Conservation (phyloP, 352 stramenopile genomes). For the Phytophthora citricola region DNA sequence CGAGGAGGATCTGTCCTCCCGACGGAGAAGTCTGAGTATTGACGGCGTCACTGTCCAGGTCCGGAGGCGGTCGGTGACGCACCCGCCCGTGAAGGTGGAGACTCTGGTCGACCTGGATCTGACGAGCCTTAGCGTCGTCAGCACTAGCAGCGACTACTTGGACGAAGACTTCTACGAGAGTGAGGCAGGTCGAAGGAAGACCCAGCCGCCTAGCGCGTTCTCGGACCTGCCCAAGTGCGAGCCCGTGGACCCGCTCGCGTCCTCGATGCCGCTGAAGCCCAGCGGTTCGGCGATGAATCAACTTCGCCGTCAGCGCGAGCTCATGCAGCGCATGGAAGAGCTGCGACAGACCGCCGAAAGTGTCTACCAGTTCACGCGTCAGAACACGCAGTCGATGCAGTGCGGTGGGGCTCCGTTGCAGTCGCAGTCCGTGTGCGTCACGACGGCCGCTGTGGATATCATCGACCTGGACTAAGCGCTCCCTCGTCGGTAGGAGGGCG, state of each 20-base stretch:
- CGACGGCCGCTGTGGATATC: constrained; percentile 7
- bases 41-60: not conserved
- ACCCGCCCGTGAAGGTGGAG: constrained; percentile 20
- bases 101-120: constrained; percentile 23
- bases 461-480: constrained; percentile 23
- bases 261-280: constrained; percentile 28
- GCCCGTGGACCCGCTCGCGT: constrained; percentile 18
- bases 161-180: constrained; percentile 26
- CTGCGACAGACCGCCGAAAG: constrained; percentile 41
- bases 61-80: constrained; percentile 30
- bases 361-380: constrained; percentile 37
- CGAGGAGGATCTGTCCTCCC: constrained; percentile 16
- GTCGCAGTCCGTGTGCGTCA: constrained; percentile 21
- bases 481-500: constrained; percentile 1
- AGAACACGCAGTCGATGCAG: constrained; percentile 37
- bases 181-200: constrained; percentile 32
- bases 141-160: constrained; percentile 28
- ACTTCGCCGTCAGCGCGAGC: constrained; percentile 18
- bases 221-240: constrained; percentile 20
- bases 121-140: constrained; percentile 22
- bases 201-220: constrained; percentile 20
- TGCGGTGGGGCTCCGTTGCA: constrained; percentile 12
- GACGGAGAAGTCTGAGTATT: constrained; percentile 14
- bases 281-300: constrained; percentile 16
- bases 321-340: constrained; percentile 40